Base-by-base conservation (phyloP, 495 filamentous ascomycete species). In the Penicillium goetzii region DNA sequence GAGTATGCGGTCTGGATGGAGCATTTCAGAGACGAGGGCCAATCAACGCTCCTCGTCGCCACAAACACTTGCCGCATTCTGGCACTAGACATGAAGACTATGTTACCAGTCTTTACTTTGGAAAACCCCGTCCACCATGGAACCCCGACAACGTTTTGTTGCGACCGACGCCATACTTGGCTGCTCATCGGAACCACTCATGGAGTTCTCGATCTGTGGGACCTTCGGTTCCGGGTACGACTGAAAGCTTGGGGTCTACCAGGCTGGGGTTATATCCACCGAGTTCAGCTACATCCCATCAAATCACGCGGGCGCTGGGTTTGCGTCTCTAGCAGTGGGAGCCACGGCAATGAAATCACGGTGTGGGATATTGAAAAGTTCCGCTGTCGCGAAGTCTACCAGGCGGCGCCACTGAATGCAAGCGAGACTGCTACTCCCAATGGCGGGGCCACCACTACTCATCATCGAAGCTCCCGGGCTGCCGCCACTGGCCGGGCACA, bases 331-430 rank as follows among this genome's bases (percentile, higher is more conserved):
- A 92, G 93, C 32, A 93, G 93, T 21, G 96, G 91, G n/a, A 88
- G 87, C 10, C 88, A 90, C 61, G 92, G 91, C n/a, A 78, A 80
- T 58, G 94, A 98, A 69, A 85, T 99, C 19, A 96, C 92, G 1
- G 89, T 96, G 2, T 99, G 95, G 95, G 96, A 99, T 74, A 81
- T 97, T 17, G 93, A 98, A 69, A 95, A 94, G 71, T 85, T 88
- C 21, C 84, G 89, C 60, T 98, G 96, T 67, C 86, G 92, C 62
- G 94, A 97, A 74, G 88, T 97, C 3, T 98, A 94, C 76, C 88
- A 90, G 15, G 85, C 88, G 7, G 80, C 76, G 23, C 76, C 74
- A 6, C 63, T 59, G 4, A 64, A 61, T 25, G 21, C 55, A n/a
- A 61, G 59, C 49, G 68, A 67, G 14, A 55, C 58, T 25, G 25